A percentile compares a stretch with the other conserved stretches of the same genome.
Conservation (phyloP, 2,329 filamentous ascomycete genomes). For the Aureobasidium pullulans region DNA sequence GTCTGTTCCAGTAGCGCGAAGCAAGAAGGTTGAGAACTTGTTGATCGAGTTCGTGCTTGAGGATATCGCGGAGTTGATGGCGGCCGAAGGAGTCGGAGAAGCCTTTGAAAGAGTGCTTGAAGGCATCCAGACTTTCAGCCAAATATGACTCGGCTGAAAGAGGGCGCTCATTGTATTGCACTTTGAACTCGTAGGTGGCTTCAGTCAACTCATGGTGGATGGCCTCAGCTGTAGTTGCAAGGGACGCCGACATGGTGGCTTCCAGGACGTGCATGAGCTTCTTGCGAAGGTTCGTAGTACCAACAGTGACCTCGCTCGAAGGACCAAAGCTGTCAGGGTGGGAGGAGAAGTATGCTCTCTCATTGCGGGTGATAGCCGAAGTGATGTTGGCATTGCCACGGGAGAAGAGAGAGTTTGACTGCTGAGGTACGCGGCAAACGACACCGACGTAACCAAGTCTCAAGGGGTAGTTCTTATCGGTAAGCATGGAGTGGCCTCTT, state of each 20-base stretch:
- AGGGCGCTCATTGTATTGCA: conserved; percentile 96
- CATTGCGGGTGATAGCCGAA: conserved; percentile 76
- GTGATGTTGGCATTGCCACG: conserved; percentile 74
- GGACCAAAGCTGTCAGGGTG: conserved; percentile 75
- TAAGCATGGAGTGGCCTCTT: conserved; percentile 70
- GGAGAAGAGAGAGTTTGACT: conserved; percentile 66
- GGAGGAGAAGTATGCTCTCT: conserved; percentile 75
- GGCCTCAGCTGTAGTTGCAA: conserved; percentile 82
- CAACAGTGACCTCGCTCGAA: conserved; percentile 65
- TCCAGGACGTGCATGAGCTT: conserved; percentile 97
- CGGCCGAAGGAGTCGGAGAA: conserved; percentile 87
- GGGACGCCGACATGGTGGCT: conserved; percentile 89
- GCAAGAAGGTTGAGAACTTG: conserved; percentile 88
- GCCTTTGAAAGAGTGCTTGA: conserved; percentile 96
- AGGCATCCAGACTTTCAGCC: conserved; percentile 86
- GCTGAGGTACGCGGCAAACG: conserved; percentile 69
- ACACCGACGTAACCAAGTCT: conserved; percentile 96
- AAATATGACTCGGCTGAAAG: conserved; percentile 94
- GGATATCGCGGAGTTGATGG: conserved; percentile 76
- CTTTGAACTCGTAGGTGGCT: conserved; percentile 97
- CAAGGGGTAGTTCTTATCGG: conserved; percentile 86
- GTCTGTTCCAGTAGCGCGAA: conserved; percentile 95
- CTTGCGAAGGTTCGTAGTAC: conserved; percentile 79
- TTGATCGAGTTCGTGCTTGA: conserved; percentile 91
- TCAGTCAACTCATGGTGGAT: conserved; percentile 94